Conservation (phyloP, 2,329 filamentous ascomycete genomes). For the Fusarium illudens region DNA sequence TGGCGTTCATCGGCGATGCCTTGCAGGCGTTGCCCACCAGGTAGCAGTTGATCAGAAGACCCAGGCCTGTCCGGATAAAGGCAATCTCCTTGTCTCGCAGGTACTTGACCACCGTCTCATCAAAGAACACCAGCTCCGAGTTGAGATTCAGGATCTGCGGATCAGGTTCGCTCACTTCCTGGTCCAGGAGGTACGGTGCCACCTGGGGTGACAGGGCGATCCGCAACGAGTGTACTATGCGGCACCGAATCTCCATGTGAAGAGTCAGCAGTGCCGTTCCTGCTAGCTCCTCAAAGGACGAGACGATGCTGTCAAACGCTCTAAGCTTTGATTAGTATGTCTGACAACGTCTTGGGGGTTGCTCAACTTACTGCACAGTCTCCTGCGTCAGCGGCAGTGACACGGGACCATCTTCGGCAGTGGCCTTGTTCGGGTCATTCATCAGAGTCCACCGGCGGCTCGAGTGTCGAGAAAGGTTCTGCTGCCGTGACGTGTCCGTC, state of each 20-base stretch:
- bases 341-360: neutral
- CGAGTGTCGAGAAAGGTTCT: slow-evolving; percentile 63
- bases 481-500: slow-evolving; percentile 68
- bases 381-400: slow-evolving; percentile 90
- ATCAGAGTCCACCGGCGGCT: slow-evolving; percentile 86
- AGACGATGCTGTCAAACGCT: slow-evolving; percentile 86
- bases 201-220: slow-evolving; percentile 67
- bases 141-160: slow-evolving; percentile 85
- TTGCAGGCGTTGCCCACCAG: slow-evolving; percentile 76
- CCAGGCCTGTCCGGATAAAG: slow-evolving; percentile 81
- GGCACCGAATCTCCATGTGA: slow-evolving; percentile 87
- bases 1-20: slow-evolving; percentile 83
- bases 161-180: slow-evolving; percentile 80
- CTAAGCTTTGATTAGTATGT: slow-evolving; percentile 52
- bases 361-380: slow-evolving; percentile 73
- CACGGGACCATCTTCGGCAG: slow-evolving; percentile 71
- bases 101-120: slow-evolving; percentile 79
- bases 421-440: slow-evolving; percentile 66
- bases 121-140: slow-evolving; percentile 83
- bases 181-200: slow-evolving; percentile 71
- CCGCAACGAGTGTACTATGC: slow-evolving; percentile 81
- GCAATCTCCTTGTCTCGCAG: slow-evolving; percentile 74
- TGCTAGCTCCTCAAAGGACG: slow-evolving; percentile 83
- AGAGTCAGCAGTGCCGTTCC: slow-evolving; percentile 82
- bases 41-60: slow-evolving; percentile 79